A percentile compares a stretch with the other conserved stretches of the same genome.
Evolutionary conservation across 805 yeast genomes (phyloP).

Genomic region (Kuraishia hungarica): DNA sequence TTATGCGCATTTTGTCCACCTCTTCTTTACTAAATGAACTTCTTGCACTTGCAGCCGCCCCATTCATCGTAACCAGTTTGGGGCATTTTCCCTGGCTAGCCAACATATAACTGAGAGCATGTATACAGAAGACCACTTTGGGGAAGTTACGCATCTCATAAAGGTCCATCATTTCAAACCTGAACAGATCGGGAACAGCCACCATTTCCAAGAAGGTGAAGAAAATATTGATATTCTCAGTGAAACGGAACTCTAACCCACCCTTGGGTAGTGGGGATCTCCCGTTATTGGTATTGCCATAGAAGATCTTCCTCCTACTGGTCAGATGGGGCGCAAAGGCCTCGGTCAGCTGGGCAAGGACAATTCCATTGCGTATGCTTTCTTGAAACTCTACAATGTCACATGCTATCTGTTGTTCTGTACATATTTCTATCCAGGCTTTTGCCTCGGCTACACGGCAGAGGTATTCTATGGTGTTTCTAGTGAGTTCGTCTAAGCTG

Average conservation of each 20-base stretch:
- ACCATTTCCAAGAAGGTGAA: slow-evolving; percentile 61
- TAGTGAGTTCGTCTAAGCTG: not conserved
- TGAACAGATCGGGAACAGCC: slow-evolving; percentile 78
- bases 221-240: slow-evolving; percentile 86
- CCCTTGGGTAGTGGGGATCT: slow-evolving; percentile 9
- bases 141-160: slow-evolving; percentile 91
- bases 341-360: slow-evolving; percentile 70
- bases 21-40: slow-evolving; percentile 63
- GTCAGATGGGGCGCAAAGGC: slow-evolving; percentile 61
- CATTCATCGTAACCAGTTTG: slow-evolving; percentile 52
- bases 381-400: slow-evolving; percentile 47
- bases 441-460: slow-evolving; percentile 45
- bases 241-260: slow-evolving; percentile 72
- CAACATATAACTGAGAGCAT: slow-evolving; percentile 75
- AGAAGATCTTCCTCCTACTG: slow-evolving; percentile 44
- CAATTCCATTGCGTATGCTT: slow-evolving; percentile 75
- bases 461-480: slow-evolving; percentile 29
- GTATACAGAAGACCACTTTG: slow-evolving; percentile 87
- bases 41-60: slow-evolving; percentile 38
- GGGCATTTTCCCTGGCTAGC: slow-evolving; percentile 52
- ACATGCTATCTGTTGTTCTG: slow-evolving; percentile 19
- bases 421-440: slow-evolving; percentile 36
- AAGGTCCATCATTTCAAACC: slow-evolving; percentile 86
- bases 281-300: slow-evolving; percentile 29
- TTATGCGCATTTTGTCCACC: slow-evolving; percentile 59